Base-by-base conservation (phyloP, 1,139 yeast species). In the Pichia sp. region DNA sequence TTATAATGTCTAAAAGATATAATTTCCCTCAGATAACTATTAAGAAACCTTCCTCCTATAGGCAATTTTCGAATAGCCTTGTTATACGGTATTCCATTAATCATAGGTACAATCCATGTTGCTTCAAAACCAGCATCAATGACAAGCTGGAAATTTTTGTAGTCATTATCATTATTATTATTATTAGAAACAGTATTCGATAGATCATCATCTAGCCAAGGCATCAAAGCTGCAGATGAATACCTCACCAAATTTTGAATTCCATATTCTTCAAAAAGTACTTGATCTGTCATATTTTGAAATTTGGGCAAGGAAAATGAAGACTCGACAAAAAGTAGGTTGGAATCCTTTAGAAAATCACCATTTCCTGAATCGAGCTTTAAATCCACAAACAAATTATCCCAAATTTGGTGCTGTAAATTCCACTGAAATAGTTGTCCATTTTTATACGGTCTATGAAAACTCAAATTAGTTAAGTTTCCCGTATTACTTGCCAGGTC, bases 391-490 rank as follows among this genome's bases (percentile, higher is more conserved):
- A 82, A 65, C 60, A 85, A 73, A 52, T 82, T 77, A 61, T 94
- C 97, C 98, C 98, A 94, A 3, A 94, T 75, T n/a, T 85, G 84
- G 58, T 84, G 85, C 60, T 94, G 90, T 1, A 86, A 68, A 52
- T 87, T 95, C 98, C 98, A 94, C 36, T 94, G 86, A 1, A 83
- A 79, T 44, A 94, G 66, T 57, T 90, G 95, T 16, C 97, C 95
- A 54, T 82, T 80, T 52, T 88, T 97, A 51, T 79, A 79, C 0
- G 99, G 97, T 44, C 98, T 68, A 49, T 84, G 77, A 62, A 84
- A 77, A 33, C 74, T 73, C 16, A 90, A 71, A 1, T 94, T 88
- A 1, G 95, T 80, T 10, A 51, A 28, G 4, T 44, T 44, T 1
- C 49, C 49, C 3, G 50, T 38, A 5, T 34, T 9, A 7, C 45